Evolutionary conservation across 2,329 filamentous ascomycete genomes (phyloP).

Genomic region (Aspergillus brasiliensis): DNA sequence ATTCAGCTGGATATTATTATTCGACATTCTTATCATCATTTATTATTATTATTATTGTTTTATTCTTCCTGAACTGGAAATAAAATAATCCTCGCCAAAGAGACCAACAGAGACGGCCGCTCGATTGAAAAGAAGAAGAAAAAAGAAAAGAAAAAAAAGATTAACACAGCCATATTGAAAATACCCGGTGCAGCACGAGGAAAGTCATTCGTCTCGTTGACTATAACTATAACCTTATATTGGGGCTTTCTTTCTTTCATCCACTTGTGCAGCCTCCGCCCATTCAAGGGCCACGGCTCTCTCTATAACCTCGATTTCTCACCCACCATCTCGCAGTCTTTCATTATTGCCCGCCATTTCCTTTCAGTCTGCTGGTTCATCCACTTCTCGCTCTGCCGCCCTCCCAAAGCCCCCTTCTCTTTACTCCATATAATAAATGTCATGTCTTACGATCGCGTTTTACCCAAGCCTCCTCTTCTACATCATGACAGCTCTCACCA

Average conservation of each 20-base stretch:
- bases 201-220: conserved; percentile 6
- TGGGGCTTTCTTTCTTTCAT: conserved; percentile 10
- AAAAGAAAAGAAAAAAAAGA: conserved; percentile 7
- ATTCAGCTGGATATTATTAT: background rate
- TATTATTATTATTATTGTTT: no score
- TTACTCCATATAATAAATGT: conserved; percentile 40
- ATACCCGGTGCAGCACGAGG: conserved; percentile 8
- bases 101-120: background rate
- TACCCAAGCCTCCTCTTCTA: conserved; percentile 47
- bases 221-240: conserved; percentile 20
- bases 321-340: conserved; percentile 14
- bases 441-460: conserved; percentile 54
- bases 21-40: background rate
- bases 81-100: background rate
- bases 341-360: conserved; percentile 16
- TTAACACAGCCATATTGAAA: background rate
- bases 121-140: conserved; percentile 9
- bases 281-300: background rate
- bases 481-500: conserved; percentile 40
- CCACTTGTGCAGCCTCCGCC: conserved; percentile 1
- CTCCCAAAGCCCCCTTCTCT: conserved; percentile 5
- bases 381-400: background rate
- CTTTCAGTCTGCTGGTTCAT: conserved; percentile 14
- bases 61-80: no score
- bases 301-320: conserved; percentile 5